Evolutionary conservation across 2,329 filamentous ascomycete genomes (phyloP).

Genomic region (Hypoxylon sp.): DNA sequence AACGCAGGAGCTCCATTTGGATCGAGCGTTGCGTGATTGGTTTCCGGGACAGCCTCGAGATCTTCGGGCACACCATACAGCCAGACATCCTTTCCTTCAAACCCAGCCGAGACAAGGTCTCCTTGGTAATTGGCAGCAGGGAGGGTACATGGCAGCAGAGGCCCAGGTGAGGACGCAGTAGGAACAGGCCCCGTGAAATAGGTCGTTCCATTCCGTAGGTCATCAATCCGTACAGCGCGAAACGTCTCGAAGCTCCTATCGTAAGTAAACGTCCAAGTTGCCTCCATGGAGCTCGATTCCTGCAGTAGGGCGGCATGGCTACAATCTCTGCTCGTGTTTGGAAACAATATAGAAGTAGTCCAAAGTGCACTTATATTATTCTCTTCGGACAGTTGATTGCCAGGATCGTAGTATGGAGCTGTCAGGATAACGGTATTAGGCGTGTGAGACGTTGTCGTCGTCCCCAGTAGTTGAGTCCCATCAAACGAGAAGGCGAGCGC

Average conservation of each 20-base stretch:
- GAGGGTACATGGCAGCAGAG: constrained; percentile 74
- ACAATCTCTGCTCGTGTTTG: constrained; percentile 82
- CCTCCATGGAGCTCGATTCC: constrained; percentile 71
- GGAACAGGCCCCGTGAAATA: constrained; percentile 81
- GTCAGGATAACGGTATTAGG: constrained; percentile 82
- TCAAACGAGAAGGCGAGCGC: constrained; percentile 80
- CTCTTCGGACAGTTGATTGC: constrained; percentile 71
- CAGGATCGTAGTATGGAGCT: constrained; percentile 82
- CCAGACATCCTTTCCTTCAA: constrained; percentile 79
- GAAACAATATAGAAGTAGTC: constrained; percentile 88
- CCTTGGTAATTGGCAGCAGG: constrained; percentile 77
- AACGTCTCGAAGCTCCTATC: constrained; percentile 83
- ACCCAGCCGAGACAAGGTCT: constrained; percentile 79
- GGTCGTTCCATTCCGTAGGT: constrained; percentile 79
- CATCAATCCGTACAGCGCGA: constrained; percentile 79
- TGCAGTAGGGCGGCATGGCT: constrained; percentile 80
- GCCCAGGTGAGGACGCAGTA: constrained; percentile 63
- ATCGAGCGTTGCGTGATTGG: constrained; percentile 50
- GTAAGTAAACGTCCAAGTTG: constrained; percentile 82
- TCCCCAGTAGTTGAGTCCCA: constrained; percentile 82
- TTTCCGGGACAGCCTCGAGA: constrained; percentile 70
- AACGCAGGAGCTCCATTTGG: constrained; percentile 46
- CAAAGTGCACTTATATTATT: constrained; percentile 79
- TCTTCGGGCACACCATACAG: constrained; percentile 82
- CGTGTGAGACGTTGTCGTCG: constrained; percentile 73